Percentiles rank a stretch among this genome's conserved stretches.
These are phyloP conservation scores for Westerdykella aurantiaca DNA, from an alignment of 2,329 filamentous ascomycete species.

Conservation along the genomic window DNA sequence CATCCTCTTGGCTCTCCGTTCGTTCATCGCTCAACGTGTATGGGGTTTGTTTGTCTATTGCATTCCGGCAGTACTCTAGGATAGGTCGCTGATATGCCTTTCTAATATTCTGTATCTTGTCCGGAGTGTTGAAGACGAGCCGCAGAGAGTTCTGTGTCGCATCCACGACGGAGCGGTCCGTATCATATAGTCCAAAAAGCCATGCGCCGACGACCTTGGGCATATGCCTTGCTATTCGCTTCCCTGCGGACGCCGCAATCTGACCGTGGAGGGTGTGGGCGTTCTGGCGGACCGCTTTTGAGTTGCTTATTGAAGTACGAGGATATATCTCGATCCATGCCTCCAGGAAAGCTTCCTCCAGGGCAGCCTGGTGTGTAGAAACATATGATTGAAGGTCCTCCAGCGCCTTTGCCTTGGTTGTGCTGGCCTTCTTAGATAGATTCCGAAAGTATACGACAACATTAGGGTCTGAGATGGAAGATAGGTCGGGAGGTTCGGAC, in stretches of 20 bases:
- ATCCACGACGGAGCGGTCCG: constrained; percentile 67
- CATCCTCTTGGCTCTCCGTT: constrained; percentile 76
- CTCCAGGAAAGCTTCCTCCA: constrained; percentile 78
- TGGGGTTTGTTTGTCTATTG: constrained; percentile 69
- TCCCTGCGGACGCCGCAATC: constrained; percentile 57
- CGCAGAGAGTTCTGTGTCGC: constrained; percentile 73
- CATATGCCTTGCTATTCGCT: constrained; percentile 76
- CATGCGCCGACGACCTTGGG: constrained; percentile 78
- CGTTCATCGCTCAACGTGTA: constrained; percentile 85
- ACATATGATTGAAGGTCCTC: constrained; percentile 73
- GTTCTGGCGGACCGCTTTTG: constrained; percentile 79
- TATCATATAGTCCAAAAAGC: constrained; percentile 84
- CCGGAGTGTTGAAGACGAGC: constrained; percentile 69
- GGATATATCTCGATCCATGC: constrained; percentile 88
- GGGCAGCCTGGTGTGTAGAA: constrained; percentile 53
- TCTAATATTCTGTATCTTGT: constrained; percentile 73
- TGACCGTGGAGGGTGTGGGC: constrained; percentile 69
- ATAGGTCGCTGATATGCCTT: constrained; percentile 75
- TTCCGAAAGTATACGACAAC: constrained; percentile 90
- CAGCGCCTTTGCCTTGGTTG: constrained; percentile 82
- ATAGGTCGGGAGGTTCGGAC: constrained; percentile 75
- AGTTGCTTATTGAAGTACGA: constrained; percentile 82
- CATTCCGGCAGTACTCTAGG: constrained; percentile 73
- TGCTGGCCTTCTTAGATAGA: constrained; percentile 84
- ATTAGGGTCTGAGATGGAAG: constrained; percentile 69